Percentiles rank a stretch among this genome's conserved stretches.
Conservation (phyloP, 2,329 filamentous ascomycete genomes). For the Colletotrichum lini region DNA sequence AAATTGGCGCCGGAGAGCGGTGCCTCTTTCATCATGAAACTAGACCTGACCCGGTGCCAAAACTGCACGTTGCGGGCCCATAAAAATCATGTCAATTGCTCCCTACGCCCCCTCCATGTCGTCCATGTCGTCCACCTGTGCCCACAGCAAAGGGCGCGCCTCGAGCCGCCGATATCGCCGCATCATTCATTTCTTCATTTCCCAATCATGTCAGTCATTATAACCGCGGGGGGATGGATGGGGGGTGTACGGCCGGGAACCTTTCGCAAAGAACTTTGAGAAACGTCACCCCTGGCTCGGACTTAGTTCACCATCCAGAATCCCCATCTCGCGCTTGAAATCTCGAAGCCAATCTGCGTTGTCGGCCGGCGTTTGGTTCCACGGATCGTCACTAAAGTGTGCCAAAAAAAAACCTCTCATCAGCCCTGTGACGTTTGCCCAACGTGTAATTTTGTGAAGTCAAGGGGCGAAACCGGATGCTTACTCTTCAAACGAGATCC, state of each 20-base stretch:
- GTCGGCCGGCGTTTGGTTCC: slow-evolving; percentile 57
- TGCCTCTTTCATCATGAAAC: not conserved
- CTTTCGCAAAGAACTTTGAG: no score
- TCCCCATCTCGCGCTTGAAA: slow-evolving; percentile 38
- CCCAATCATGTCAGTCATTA: no score
- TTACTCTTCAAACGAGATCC: slow-evolving; percentile 51
- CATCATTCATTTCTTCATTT: not conserved
- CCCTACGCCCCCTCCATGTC: slow-evolving; percentile 19
- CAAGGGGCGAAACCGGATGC: not conserved
- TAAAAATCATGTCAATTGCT: slow-evolving; percentile 26
- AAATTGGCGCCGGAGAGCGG: no score
- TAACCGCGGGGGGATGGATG: no score
- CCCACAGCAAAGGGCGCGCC: not conserved
- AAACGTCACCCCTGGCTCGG: not conserved
- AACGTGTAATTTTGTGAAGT: no score
- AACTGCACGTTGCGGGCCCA: not conserved
- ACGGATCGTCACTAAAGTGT: slow-evolving; percentile 51
- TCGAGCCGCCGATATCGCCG: not conserved
- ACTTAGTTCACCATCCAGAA: slow-evolving; percentile 4
- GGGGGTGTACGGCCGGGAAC: no score
- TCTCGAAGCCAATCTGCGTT: slow-evolving; percentile 50
- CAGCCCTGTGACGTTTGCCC: not conserved
- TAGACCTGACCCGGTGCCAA: not conserved
- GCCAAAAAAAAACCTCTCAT: not conserved
- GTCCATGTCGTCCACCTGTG: not conserved